Evolutionary conservation across 805 yeast species (phyloP).

Genomic region (Candida chauliodis): DNA sequence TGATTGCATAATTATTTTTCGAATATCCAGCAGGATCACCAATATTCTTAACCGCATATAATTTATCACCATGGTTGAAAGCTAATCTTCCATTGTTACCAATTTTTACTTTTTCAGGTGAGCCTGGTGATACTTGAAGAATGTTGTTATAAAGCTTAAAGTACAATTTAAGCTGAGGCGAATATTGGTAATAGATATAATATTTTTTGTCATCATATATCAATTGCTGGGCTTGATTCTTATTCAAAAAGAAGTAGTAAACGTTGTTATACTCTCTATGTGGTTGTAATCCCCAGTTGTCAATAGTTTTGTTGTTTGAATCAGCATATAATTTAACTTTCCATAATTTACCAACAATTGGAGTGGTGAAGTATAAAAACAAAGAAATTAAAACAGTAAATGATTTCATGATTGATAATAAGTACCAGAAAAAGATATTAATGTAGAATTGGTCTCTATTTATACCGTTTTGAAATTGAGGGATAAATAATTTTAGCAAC

Average conservation of each 20-base stretch:
- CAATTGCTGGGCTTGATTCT: neutral
- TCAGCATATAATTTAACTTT: conserved; percentile 4
- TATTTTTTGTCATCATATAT: neutral
- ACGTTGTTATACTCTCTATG: neutral
- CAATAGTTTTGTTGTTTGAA: conserved; percentile 3
- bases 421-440: neutral
- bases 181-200: neutral
- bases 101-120: neutral
- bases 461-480: neutral
- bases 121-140: neutral
- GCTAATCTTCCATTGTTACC: conserved; percentile 1
- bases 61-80: conserved; percentile 1
- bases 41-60: conserved; percentile 8
- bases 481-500: neutral
- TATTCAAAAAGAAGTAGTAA: conserved; percentile 4
- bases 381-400: conserved; percentile 1
- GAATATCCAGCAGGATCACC: conserved; percentile 6
- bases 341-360: conserved; percentile 3
- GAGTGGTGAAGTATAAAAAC: conserved; percentile 1
- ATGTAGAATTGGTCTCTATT: too few species aligned
- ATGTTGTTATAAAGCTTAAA: conserved; percentile 1
- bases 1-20: conserved; percentile 5
- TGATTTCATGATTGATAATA: neutral
- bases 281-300: conserved; percentile 1
- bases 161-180: neutral